A percentile compares a stretch with the other conserved stretches of the same genome.
phyloP scores from a whole-genome alignment of 2,329 filamentous ascomycete genomes.

The Exophiala sideris region DNA sequence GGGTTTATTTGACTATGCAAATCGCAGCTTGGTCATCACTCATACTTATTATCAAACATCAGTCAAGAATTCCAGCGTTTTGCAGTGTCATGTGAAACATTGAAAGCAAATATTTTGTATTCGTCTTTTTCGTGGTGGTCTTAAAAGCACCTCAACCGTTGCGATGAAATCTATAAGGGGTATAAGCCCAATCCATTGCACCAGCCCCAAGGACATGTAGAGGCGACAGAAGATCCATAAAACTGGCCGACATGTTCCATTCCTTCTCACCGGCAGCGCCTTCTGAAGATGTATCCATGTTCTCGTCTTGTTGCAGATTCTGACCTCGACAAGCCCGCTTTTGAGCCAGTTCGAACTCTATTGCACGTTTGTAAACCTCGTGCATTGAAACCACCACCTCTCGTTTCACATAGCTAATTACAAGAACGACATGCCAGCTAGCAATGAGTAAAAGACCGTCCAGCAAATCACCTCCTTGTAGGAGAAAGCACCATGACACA shows the following conservation, averaged over 20 bases:
- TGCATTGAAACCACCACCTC: slow-evolving; percentile 12
- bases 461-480: not conserved
- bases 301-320: slow-evolving; percentile 7
- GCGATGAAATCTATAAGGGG: slow-evolving; percentile 20
- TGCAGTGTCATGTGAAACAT: not conserved
- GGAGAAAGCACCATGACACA: slow-evolving; percentile 7
- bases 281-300: slow-evolving; percentile 3
- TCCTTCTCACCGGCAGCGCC: slow-evolving; percentile 11
- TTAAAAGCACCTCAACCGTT: not conserved
- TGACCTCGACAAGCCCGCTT: not conserved
- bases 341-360: not conserved
- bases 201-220: not conserved
- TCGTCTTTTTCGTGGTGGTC: not conserved
- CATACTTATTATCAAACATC: too few species aligned
- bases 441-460: not conserved
- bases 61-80: too few species aligned
- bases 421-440: slow-evolving; percentile 14
- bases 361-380: slow-evolving; percentile 9
- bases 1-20: not conserved
- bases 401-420: slow-evolving; percentile 25
- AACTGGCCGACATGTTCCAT: slow-evolving; percentile 11
- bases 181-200: slow-evolving; percentile 11
- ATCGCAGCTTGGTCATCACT: slow-evolving; percentile 16
- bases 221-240: slow-evolving; percentile 10
- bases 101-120: not conserved